Base-by-base conservation (phyloP, 352 stramenopile genomes). In the Pythium angustatum region DNA sequence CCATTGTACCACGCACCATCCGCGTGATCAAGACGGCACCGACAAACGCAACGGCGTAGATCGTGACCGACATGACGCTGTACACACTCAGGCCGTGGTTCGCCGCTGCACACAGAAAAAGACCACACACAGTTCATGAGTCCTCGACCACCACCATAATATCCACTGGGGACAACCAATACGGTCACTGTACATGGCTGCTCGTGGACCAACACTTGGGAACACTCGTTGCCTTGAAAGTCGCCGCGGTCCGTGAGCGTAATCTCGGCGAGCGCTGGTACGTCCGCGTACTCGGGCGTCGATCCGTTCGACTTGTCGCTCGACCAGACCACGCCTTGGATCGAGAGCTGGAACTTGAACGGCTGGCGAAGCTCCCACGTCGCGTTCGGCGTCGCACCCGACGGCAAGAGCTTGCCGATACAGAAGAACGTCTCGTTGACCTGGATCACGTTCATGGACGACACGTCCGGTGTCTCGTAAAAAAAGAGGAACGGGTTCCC, bases 41-140 rank as follows among this genome's bases (percentile, higher is more conserved):
- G 43, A 85, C 85, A 28, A 94, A 73, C 38, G 77, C 81, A 26
- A 94, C 81, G 24, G 85, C 73, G 54, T 88, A 94, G 45, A 94
- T 90, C 34, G 82, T 91, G 50, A 94, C 81, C 0, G 85, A 94
- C 81, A 94, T 91, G 36, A 94, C 85, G 50, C 83, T 92, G 70
- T 92, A 94, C n/a, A 92, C 81, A 70, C 85, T 94, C 27, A 94
- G 38, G 5, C 77, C 85, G 41, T 50, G 28, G 48, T 75, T 72
- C 40, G 61, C 49, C 3, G 30, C 58, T 75, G 26, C 9, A 47
- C 36, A 59, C 17, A 19, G 15, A 31, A 19, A 34, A 8, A 45
- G 15, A 19, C 17, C 12, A n/a, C 38, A 44, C 7, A 57, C 5
- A 28, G 19, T n/a, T 22, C 6, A 28, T 44, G 19, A 44, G 30